Conservation (phyloP, 495 filamentous ascomycete species). For the Cercophora newfieldiana region DNA sequence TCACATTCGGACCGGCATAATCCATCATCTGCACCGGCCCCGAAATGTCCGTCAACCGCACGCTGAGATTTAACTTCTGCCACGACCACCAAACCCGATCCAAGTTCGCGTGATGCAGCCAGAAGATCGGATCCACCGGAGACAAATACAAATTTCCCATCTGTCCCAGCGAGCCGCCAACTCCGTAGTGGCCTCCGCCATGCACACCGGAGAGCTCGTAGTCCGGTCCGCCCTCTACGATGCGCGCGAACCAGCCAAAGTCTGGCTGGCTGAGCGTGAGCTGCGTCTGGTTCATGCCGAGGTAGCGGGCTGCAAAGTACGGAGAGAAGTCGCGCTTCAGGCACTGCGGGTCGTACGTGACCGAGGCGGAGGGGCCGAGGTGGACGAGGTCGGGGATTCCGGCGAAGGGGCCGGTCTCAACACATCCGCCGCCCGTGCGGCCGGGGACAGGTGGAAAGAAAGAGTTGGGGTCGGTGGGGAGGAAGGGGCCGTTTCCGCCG, state of each 20-base stretch:
- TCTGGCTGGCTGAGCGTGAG: slow-evolving; percentile 22
- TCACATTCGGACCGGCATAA: slow-evolving; percentile 31
- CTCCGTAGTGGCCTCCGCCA: slow-evolving; percentile 24
- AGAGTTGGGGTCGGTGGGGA: slow-evolving; percentile 9
- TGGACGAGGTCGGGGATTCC: slow-evolving; percentile 17
- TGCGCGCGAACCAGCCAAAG: slow-evolving; percentile 24
- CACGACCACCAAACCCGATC: slow-evolving; percentile 43
- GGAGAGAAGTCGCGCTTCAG: slow-evolving; percentile 39
- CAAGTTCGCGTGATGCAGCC: slow-evolving; percentile 45
- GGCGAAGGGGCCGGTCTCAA: slow-evolving; percentile 33
- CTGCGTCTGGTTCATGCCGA: slow-evolving; percentile 25
- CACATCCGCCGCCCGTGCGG: slow-evolving; percentile 37
- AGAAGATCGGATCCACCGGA: slow-evolving; percentile 45
- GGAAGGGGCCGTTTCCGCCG: slow-evolving; percentile 29
- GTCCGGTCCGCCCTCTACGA: slow-evolving; percentile 24
- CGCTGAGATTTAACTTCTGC: slow-evolving; percentile 39
- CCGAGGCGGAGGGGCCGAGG: slow-evolving; percentile 11
- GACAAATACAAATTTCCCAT: slow-evolving; percentile 39
- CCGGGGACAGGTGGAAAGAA: slow-evolving; percentile 24
- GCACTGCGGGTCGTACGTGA: slow-evolving; percentile 40
- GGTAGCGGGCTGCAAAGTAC: slow-evolving; percentile 25
- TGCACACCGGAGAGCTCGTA: slow-evolving; percentile 26
- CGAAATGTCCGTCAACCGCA: slow-evolving; percentile 40
- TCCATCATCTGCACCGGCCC: slow-evolving; percentile 29
- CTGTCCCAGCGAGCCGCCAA: slow-evolving; percentile 30